phyloP scores from a whole-genome alignment of 306 rosid species.

The Geum urbanum region DNA sequence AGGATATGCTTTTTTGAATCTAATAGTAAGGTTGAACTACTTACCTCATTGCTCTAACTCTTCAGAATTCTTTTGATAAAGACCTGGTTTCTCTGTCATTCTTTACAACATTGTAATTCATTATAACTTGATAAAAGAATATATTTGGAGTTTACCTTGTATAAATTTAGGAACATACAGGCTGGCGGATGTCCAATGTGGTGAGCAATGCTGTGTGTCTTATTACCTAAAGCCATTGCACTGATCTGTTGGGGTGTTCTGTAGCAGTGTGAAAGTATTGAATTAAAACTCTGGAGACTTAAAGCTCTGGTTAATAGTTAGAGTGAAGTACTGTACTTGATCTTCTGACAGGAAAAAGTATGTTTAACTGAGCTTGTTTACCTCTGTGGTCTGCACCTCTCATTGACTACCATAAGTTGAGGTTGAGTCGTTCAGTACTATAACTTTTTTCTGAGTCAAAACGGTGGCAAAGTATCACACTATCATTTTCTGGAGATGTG shows the following conservation, averaged over 20 bases:
- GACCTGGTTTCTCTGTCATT: conserved; percentile 1
- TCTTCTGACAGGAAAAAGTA: neutral
- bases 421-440: no score
- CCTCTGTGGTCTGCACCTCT: neutral
- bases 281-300: no score
- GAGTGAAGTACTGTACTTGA: no score
- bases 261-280: no score
- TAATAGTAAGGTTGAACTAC: conserved; percentile 8
- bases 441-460: no score
- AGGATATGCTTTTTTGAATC: conserved; percentile 4
- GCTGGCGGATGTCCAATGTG: no score
- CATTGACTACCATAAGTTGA: neutral
- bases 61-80: neutral
- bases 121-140: neutral
- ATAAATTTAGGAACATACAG: no score
- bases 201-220: neutral
- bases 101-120: neutral
- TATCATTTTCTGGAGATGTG: conserved; percentile 28
- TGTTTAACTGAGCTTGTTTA: neutral
- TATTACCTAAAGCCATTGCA: no score
- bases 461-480: conserved; percentile 29
- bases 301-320: no score
- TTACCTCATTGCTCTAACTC: neutral
- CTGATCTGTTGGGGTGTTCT: no score
- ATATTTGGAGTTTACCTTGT: neutral